Evolutionary conservation across 768 basidiomycete species (phyloP).

Genomic region (Suillus occidentalis): DNA sequence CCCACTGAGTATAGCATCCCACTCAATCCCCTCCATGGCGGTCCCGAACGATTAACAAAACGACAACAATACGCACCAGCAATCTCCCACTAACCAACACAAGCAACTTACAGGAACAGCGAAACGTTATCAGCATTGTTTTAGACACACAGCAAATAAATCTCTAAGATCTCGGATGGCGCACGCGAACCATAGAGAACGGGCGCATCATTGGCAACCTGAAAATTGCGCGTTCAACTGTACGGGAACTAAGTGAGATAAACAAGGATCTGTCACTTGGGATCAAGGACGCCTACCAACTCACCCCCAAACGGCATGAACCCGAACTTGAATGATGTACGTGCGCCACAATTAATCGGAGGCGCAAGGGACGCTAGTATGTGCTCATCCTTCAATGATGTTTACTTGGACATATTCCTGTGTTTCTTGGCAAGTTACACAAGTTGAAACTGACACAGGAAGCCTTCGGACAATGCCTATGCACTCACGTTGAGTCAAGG

Average conservation of each 20-base stretch:
- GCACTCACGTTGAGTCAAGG: neutral
- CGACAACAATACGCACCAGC: neutral
- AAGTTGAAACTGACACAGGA: neutral
- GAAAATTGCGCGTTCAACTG: neutral
- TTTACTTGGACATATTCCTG: neutral
- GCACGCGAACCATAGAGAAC: neutral
- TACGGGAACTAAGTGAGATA: neutral
- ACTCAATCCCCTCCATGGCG: neutral
- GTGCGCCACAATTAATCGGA: neutral
- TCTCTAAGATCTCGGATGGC: too few relatives aligned
- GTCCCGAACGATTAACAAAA: neutral
- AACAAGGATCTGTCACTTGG: neutral
- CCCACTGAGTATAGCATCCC: neutral
- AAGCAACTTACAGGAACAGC: neutral
- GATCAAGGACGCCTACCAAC: neutral
- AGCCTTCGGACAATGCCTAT: neutral
- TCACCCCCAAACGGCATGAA: neutral
- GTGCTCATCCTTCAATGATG: neutral
- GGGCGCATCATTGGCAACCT: neutral
- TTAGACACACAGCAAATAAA: neutral
- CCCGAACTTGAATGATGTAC: neutral
- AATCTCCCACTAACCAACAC: neutral
- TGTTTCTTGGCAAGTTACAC: neutral
- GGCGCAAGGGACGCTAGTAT: too few relatives aligned
- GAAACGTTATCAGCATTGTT: neutral